These are phyloP conservation scores for Paracamarosporium sp. DNA, from an alignment of 2,329 filamentous ascomycete species.

Conservation along the genomic window DNA sequence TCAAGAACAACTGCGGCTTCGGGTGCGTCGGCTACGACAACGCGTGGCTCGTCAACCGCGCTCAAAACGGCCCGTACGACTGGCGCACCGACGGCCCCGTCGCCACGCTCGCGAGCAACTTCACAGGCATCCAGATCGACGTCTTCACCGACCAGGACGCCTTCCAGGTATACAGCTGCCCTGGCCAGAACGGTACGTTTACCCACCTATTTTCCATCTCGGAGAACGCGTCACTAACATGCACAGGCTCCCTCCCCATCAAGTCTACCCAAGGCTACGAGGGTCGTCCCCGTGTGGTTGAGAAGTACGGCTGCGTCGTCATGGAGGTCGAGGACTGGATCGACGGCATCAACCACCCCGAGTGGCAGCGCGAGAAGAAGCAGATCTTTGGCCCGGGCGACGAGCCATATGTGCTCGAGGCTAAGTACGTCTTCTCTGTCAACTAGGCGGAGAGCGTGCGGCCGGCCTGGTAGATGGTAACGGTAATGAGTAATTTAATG, in stretches of 20 bases:
- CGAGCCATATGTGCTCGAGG: slow-evolving; percentile 53
- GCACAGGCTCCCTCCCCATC: slow-evolving; percentile 61
- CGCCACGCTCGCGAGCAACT: slow-evolving; percentile 72
- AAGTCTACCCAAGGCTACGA: slow-evolving; percentile 74
- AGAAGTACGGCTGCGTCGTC: slow-evolving; percentile 83
- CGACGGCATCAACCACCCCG: slow-evolving; percentile 88
- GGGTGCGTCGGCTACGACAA: slow-evolving; percentile 87
- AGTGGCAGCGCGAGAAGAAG: slow-evolving; percentile 74
- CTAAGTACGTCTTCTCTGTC: slow-evolving; percentile 52
- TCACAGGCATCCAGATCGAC: slow-evolving; percentile 84
- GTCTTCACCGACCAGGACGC: slow-evolving; percentile 84
- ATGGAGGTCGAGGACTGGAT: slow-evolving; percentile 95
- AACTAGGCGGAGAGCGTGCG: slow-evolving; percentile 23
- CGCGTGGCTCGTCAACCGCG: slow-evolving; percentile 73
- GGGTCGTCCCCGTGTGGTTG: slow-evolving; percentile 67
- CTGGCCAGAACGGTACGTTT: slow-evolving; percentile 70
- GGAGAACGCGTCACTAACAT: not conserved
- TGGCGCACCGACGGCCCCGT: slow-evolving; percentile 67
- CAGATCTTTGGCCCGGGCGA: slow-evolving; percentile 57
- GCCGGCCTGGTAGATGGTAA: slow-evolving; percentile 7
- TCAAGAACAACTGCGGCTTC: slow-evolving; percentile 77
- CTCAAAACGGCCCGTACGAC: slow-evolving; percentile 63
- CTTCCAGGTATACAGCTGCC: slow-evolving; percentile 88
- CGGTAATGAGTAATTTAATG: slow-evolving; percentile 8
- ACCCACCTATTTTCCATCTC: slow-evolving; percentile 11